Conservation (phyloP, 2,329 filamentous ascomycete genomes). For the Trichoderma arundinaceum region DNA sequence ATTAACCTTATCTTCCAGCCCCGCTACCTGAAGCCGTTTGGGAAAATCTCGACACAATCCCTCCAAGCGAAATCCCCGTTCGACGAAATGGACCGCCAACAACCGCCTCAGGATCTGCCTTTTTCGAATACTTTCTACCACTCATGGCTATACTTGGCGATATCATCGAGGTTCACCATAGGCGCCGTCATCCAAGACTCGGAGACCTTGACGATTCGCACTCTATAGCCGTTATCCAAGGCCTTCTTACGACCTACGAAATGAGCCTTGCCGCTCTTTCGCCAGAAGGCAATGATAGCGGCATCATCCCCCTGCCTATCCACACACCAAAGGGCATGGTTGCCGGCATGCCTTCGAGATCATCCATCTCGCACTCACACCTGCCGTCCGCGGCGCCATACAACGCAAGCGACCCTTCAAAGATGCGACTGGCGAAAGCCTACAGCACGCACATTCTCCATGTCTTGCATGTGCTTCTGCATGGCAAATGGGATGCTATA, state of each 20-base stretch:
- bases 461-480: constrained; percentile 54
- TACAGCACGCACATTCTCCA: constrained; percentile 56
- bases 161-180: constrained; percentile 55
- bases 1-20: constrained; percentile 33
- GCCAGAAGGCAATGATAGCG: constrained; percentile 34
- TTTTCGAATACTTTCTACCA: constrained; percentile 58
- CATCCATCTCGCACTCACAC: constrained; percentile 32
- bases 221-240: constrained; percentile 45
- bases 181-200: constrained; percentile 51
- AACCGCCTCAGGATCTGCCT: constrained; percentile 49
- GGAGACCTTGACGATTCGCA: constrained; percentile 45
- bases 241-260: constrained; percentile 48
- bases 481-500: constrained; percentile 57
- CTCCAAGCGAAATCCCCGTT: constrained; percentile 41
- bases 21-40: constrained; percentile 50
- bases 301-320: constrained; percentile 20
- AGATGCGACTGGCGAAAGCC: constrained; percentile 49
- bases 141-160: constrained; percentile 56
- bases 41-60: constrained; percentile 47
- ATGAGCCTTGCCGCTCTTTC: constrained; percentile 45
- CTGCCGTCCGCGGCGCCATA: constrained; percentile 28
- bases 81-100: constrained; percentile 48
- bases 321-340: constrained; percentile 19
- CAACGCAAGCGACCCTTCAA: constrained; percentile 40
- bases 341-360: constrained; percentile 23